Evolutionary conservation across 2,329 filamentous ascomycete genomes (phyloP).

Genomic region (Botryotinia globosa): DNA sequence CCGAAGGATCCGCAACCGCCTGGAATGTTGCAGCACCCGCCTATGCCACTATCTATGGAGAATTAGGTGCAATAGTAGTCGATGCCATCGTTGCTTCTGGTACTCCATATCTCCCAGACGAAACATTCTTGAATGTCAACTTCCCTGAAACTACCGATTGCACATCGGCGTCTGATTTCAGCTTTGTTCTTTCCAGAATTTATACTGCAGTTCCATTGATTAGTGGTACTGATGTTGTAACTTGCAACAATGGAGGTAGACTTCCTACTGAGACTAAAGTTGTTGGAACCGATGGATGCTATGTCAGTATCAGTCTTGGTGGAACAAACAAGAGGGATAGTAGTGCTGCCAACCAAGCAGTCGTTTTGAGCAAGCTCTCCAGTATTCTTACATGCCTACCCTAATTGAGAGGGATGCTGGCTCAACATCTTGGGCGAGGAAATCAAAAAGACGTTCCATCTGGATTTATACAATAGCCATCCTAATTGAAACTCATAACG

Average conservation of each 20-base stretch:
- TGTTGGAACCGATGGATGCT: constrained; percentile 5
- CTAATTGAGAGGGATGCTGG: background rate
- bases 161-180: background rate
- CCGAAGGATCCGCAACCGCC: background rate
- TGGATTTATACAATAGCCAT: background rate
- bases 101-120: background rate
- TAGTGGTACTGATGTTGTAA: background rate
- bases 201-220: background rate
- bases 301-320: constrained; percentile 18
- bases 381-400: constrained; percentile 8
- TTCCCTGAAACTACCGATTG: background rate
- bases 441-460: background rate
- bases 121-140: constrained; percentile 6
- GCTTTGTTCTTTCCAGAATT: constrained; percentile 11
- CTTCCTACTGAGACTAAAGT: constrained; percentile 2
- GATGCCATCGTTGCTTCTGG: background rate
- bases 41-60: constrained; percentile 12
- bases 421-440: background rate
- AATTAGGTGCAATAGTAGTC: background rate
- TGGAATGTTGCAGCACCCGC: background rate
- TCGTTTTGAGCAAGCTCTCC: constrained; percentile 4
- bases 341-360: constrained; percentile 3
- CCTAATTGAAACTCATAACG: background rate
- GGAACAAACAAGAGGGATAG: constrained; percentile 14
- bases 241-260: constrained; percentile 13